Conservation (phyloP, 2,329 filamentous ascomycete species). For the Stachybotrys chlorohalonatus region DNA sequence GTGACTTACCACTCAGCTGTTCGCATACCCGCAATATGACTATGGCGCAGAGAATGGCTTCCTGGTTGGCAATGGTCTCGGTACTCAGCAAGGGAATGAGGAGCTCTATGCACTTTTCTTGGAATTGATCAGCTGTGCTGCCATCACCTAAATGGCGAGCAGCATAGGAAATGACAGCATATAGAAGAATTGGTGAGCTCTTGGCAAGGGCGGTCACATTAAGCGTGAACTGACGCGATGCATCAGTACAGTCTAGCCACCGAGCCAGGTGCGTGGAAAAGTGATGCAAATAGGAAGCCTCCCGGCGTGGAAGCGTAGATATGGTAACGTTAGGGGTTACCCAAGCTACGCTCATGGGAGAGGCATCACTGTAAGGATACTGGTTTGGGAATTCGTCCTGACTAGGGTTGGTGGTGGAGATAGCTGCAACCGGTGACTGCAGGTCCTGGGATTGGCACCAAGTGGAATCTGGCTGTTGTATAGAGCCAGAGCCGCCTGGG, state of each 20-base stretch:
- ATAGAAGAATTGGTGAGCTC: slow-evolving; percentile 4
- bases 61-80: slow-evolving; percentile 2
- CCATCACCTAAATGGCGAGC: slow-evolving; percentile 4
- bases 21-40: slow-evolving; percentile 7
- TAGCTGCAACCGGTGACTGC: not conserved
- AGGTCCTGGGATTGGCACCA: not conserved
- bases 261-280: slow-evolving; percentile 7
- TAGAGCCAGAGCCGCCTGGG: not conserved
- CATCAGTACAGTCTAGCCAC: slow-evolving; percentile 11
- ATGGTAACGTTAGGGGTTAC: not conserved
- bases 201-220: slow-evolving; percentile 5
- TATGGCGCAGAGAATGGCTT: slow-evolving; percentile 4
- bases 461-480: not conserved
- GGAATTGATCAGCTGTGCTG: slow-evolving; percentile 1
- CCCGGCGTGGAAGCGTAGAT: slow-evolving; percentile 1
- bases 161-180: slow-evolving; percentile 3
- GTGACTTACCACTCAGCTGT: slow-evolving; percentile 4
- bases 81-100: slow-evolving; percentile 4
- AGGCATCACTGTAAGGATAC: slow-evolving; percentile 1
- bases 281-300: slow-evolving; percentile 3
- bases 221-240: slow-evolving; percentile 8
- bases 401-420: not conserved
- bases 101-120: slow-evolving; percentile 3
- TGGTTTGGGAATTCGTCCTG: not conserved
- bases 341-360: slow-evolving; percentile 1